Evolutionary conservation across 2,329 filamentous ascomycete species (phyloP).

Genomic region (Mariannaea sp.): DNA sequence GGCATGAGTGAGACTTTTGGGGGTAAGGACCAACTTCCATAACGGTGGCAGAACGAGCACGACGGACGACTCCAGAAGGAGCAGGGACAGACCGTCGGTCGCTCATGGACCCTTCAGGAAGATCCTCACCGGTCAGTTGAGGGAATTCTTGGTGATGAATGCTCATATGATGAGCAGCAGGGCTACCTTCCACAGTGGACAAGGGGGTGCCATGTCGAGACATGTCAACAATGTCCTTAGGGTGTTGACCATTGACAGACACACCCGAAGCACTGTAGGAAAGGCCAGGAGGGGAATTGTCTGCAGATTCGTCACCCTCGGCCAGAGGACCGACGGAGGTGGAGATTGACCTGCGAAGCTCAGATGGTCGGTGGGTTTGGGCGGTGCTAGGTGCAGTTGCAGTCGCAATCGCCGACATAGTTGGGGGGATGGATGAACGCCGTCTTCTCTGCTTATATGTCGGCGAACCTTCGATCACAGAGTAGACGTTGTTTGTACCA

Average conservation of each 20-base stretch:
- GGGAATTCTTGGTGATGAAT: conserved; percentile 76
- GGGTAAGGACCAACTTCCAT: conserved; percentile 97
- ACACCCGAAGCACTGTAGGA: conserved; percentile 73
- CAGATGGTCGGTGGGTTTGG: conserved; percentile 77
- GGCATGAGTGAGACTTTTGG: conserved; percentile 97
- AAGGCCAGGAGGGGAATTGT: conserved; percentile 79
- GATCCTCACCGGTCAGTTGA: conserved; percentile 66
- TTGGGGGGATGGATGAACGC: conserved; percentile 87
- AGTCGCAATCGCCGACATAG: conserved; percentile 70
- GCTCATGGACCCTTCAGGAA: conserved; percentile 52
- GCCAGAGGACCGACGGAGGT: conserved; percentile 80
- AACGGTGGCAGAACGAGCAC: conserved; percentile 91
- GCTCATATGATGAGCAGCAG: conserved; percentile 71
- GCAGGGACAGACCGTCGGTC: conserved; percentile 70
- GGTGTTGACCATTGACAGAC: conserved; percentile 66
- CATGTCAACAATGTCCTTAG: conserved; percentile 79
- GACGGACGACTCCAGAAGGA: conserved; percentile 77
- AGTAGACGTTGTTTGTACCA: conserved; percentile 80
- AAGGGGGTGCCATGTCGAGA: conserved; percentile 92
- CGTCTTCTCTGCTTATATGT: conserved; percentile 98
- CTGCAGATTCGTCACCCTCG: conserved; percentile 77
- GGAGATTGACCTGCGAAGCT: conserved; percentile 89
- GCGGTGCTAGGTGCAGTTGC: conserved; percentile 67
- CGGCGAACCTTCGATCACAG: conserved; percentile 94
- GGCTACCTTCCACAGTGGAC: conserved; percentile 81